Evolutionary conservation across 768 basidiomycete species (phyloP).

Genomic region (Psilocybe subaeruginosa): DNA sequence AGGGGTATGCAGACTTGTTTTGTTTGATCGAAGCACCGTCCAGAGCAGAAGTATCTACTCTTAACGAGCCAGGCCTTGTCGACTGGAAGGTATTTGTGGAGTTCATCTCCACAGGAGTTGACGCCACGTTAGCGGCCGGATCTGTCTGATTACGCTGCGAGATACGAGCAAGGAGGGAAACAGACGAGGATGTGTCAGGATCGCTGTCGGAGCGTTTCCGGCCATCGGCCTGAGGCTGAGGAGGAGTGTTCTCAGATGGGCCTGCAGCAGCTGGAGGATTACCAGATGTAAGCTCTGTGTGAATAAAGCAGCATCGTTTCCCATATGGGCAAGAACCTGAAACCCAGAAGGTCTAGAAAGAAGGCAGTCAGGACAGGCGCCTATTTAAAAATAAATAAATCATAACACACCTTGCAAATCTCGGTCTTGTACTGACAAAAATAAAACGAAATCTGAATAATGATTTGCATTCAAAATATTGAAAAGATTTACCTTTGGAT

Average conservation of each 20-base stretch:
- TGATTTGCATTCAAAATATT: slow-evolving; percentile 17
- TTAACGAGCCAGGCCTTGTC: slow-evolving; percentile 67
- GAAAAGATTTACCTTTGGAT: slow-evolving; percentile 71
- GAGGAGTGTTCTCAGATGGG: slow-evolving; percentile 45
- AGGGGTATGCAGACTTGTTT: slow-evolving; percentile 87
- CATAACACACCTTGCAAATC: slow-evolving; percentile 75
- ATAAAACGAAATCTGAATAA: slow-evolving; percentile 11
- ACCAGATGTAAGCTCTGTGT: slow-evolving; percentile 76
- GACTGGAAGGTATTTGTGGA: slow-evolving; percentile 51
- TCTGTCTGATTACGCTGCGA: slow-evolving; percentile 56
- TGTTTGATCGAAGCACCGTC: slow-evolving; percentile 63
- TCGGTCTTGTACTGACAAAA: slow-evolving; percentile 83
- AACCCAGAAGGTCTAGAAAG: slow-evolving; percentile 84
- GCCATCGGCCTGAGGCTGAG: slow-evolving; percentile 57
- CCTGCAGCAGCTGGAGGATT: slow-evolving; percentile 51
- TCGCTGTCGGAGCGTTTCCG: slow-evolving; percentile 82
- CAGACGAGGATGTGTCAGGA: slow-evolving; percentile 67
- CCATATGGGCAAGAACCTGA: slow-evolving; percentile 93
- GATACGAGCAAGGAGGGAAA: slow-evolving; percentile 80
- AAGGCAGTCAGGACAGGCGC: slow-evolving; percentile 15
- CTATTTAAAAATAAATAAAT: slow-evolving; percentile 8
- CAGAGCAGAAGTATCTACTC: slow-evolving; percentile 74
- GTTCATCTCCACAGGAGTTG: slow-evolving; percentile 61
- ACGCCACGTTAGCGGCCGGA: slow-evolving; percentile 43
- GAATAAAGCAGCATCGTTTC: slow-evolving; percentile 92